Evolutionary conservation across 2,329 filamentous ascomycete species (phyloP).

Genomic region (Penicillium sp.): DNA sequence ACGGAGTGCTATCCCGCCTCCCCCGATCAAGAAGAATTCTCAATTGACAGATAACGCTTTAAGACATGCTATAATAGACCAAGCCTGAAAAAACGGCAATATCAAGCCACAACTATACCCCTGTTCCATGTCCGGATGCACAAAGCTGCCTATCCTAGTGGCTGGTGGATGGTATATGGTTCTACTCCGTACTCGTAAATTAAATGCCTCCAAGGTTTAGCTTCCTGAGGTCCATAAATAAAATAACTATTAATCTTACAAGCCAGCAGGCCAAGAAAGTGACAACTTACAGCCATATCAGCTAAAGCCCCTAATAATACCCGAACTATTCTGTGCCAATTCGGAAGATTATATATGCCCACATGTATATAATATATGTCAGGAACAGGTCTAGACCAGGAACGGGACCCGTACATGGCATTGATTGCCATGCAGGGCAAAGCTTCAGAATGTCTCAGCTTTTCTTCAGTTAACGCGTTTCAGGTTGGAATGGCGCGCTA

Average conservation of each 20-base stretch:
- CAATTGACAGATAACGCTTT: too few species aligned
- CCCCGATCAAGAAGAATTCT: too few species aligned
- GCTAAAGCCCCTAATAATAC: too few species aligned
- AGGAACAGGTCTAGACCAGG: neutral
- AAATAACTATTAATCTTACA: too few species aligned
- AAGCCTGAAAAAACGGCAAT: neutral
- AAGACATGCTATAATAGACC: too few species aligned
- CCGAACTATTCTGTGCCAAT: too few species aligned
- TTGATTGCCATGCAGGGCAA: neutral
- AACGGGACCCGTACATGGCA: neutral
- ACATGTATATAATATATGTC: neutral
- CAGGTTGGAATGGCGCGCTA: neutral
- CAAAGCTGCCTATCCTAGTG: neutral
- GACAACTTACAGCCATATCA: too few species aligned
- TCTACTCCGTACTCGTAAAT: too few species aligned
- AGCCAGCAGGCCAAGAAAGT: too few species aligned
- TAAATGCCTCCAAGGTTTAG: too few species aligned
- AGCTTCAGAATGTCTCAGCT: constrained; percentile 11
- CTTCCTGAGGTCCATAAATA: too few species aligned
- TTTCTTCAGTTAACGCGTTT: constrained; percentile 6
- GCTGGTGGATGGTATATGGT: neutral
- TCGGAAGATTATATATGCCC: neutral
- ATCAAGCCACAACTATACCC: neutral
- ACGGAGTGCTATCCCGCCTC: too few species aligned
- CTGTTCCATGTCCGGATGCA: neutral